phyloP scores from a whole-genome alignment of 78 protist species.

The Protostelium mycophagum region DNA sequence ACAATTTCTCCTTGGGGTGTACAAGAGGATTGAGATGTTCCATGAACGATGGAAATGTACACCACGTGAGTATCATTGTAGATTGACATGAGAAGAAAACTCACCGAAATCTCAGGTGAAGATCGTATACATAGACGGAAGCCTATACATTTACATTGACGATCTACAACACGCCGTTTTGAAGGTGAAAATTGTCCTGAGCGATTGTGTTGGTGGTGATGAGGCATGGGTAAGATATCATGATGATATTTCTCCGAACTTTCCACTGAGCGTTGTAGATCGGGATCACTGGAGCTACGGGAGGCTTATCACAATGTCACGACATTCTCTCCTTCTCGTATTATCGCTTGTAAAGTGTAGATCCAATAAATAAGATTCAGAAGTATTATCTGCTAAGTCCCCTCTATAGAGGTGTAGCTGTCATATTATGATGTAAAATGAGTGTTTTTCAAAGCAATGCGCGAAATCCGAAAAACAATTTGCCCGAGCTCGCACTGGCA shows the following conservation, averaged over 20 bases:
- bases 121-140: neutral
- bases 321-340: conserved; percentile 18
- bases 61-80: neutral
- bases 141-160: neutral
- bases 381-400: too few species aligned
- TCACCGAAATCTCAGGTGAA: neutral
- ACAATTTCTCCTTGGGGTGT: conserved; percentile 27
- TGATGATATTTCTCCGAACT: neutral
- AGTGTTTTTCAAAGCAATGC: too few species aligned
- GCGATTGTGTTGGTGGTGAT: neutral
- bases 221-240: neutral
- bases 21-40: neutral
- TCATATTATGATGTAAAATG: too few species aligned
- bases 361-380: neutral
- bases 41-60: neutral
- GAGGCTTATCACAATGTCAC: conserved; percentile 57
- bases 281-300: conserved; percentile 65
- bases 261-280: conserved; percentile 1
- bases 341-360: conserved; percentile 5
- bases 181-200: neutral
- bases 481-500: too few species aligned
- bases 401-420: too few species aligned
- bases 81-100: neutral
- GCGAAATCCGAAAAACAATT: too few species aligned
- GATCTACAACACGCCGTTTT: neutral